Evolutionary conservation across 495 filamentous ascomycete genomes (phyloP), one percentile per base, ranked within the genome.

Genomic region (Hypoxylon lenormandii): DNA sequence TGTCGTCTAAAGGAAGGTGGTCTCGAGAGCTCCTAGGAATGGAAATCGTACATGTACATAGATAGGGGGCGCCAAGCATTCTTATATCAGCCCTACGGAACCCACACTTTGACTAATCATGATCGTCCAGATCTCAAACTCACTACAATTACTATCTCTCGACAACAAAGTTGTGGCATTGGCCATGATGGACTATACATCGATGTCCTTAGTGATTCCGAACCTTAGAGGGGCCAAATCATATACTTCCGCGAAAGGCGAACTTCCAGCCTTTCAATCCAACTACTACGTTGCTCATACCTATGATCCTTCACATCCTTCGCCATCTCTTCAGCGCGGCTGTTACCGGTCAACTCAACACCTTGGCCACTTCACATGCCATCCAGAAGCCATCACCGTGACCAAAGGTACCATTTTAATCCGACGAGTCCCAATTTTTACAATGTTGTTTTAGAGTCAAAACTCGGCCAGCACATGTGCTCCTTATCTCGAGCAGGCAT

Each of bases 41-140:
- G 23, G 23, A 26, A 26, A 26, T 2, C 23, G 43, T 33, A 8
- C 30, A 33, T 33, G 43, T 22, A 26, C 40, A 4, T 22, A 47
- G 6, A 37, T 61, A 60, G 43, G 52, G 6, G 33, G 50, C 57
- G 67, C 68, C 57, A 66, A 66, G 62, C 10, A 30, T 50, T 58
- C 16, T 5, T 33, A 19, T 61, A 50, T 66, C 68, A 71, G 68
- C 68, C 68, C 58, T 71, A 71, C 30, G 45, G 48, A 63, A 59
- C 49, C 52, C 19, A 50, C 50, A 53, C 54, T 21, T 63, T 59
- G 45, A 62, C 68, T 55, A 66, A 71, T 47, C 46, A 58, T 19
- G 19, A 59, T 46, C 22, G 37, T 37, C 13, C 66, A 65, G 66
- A 51, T 28, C 55, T 22, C 45, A 13, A 51, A 16, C 21, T n/a